Percentiles rank a stretch among this genome's conserved stretches.
These are phyloP conservation scores for Lophium mytilinum DNA, from an alignment of 495 filamentous ascomycete genomes.

Conservation along the genomic window DNA sequence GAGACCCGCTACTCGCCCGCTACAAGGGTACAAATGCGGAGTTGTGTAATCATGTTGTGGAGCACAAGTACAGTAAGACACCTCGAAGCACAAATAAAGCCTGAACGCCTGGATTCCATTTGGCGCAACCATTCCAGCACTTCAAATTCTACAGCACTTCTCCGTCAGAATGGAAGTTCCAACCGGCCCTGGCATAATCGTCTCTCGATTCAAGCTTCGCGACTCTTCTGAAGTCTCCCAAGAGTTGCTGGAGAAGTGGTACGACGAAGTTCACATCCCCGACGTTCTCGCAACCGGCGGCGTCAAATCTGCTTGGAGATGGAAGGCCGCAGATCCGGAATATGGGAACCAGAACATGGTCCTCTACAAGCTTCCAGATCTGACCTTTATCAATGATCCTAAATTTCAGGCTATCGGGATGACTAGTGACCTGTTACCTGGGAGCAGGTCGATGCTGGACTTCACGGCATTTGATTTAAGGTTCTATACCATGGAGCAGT, in stretches of 20 bases:
- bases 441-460: neutral
- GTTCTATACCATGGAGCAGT: slow-evolving; percentile 13
- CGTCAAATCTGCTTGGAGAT: slow-evolving; percentile 20
- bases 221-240: slow-evolving; percentile 9
- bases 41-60: too few species aligned
- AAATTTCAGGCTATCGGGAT: slow-evolving; percentile 6
- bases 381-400: slow-evolving; percentile 18
- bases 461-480: slow-evolving; percentile 4
- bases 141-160: too few species aligned
- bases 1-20: too few species aligned
- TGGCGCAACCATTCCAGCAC: too few species aligned
- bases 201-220: slow-evolving; percentile 4
- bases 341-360: slow-evolving; percentile 21
- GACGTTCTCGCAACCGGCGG: slow-evolving; percentile 22
- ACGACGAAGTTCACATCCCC: slow-evolving; percentile 28
- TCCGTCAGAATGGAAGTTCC: too few species aligned
- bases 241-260: slow-evolving; percentile 24
- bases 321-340: slow-evolving; percentile 13
- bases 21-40: too few species aligned
- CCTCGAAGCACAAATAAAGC: too few species aligned
- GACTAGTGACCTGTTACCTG: slow-evolving; percentile 14
- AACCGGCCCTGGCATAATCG: slow-evolving; percentile 14
- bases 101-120: too few species aligned
- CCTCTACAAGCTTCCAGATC: slow-evolving; percentile 25
- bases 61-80: too few species aligned